Evolutionary conservation across 345 rosid species (phyloP).

Genomic region (Arabis alpina): DNA sequence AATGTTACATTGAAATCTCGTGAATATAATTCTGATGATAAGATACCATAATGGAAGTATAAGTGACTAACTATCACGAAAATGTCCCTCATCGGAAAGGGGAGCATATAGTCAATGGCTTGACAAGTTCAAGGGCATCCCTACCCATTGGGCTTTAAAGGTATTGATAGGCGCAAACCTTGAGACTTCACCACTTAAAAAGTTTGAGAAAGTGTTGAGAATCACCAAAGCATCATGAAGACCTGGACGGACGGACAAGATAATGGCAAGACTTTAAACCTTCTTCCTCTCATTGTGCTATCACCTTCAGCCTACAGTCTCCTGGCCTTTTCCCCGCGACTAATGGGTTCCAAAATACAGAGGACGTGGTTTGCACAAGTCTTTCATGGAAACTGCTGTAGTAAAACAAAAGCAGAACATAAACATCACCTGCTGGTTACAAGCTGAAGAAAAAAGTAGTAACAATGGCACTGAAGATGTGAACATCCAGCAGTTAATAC

Average conservation of each 20-base stretch:
- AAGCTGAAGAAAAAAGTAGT: not conserved
- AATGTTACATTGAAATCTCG: not conserved
- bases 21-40: not conserved
- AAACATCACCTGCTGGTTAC: conserved; percentile 6
- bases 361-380: not conserved
- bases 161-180: too few relatives aligned
- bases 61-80: too few relatives aligned
- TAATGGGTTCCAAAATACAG: not conserved
- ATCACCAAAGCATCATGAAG: conserved; percentile 1
- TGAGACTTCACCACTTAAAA: not conserved
- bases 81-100: too few relatives aligned
- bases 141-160: too few relatives aligned
- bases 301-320: not conserved
- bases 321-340: conserved; percentile 1
- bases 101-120: too few relatives aligned
- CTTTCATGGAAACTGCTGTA: conserved; percentile 24
- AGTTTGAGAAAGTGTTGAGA: conserved; percentile 11
- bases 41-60: too few relatives aligned
- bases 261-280: not conserved
- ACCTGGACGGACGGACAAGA: conserved; percentile 14
- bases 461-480: not conserved
- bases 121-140: too few relatives aligned
- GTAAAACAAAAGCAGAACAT: conserved; percentile 20
- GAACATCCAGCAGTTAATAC: not conserved
- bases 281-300: not conserved